Evolutionary conservation across 2,329 filamentous ascomycete genomes (phyloP).

Genomic region (Daldinia eschscholtzii): DNA sequence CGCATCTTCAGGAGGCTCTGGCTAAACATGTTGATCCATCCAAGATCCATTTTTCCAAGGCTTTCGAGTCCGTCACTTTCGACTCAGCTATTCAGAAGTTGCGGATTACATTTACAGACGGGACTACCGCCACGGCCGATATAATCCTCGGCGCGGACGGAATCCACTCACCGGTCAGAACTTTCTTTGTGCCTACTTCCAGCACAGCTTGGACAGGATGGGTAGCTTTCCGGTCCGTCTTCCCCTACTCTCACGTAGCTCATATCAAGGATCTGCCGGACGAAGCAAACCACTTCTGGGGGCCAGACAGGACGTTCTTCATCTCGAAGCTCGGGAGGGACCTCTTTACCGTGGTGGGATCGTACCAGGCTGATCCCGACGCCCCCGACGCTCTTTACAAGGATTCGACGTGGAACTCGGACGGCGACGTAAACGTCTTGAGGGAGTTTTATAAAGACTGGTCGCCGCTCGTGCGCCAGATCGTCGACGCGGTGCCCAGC

Average conservation of each 20-base stretch:
- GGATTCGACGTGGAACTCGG: constrained; percentile 56
- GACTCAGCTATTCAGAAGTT: constrained; percentile 48
- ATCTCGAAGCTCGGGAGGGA: constrained; percentile 57
- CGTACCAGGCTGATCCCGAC: constrained; percentile 55
- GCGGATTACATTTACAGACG: constrained; percentile 63
- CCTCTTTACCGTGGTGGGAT: constrained; percentile 60
- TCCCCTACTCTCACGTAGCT: constrained; percentile 56
- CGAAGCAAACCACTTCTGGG: constrained; percentile 62
- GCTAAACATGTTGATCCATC: constrained; percentile 59
- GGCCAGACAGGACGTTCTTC: constrained; percentile 58
- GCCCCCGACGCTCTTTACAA: constrained; percentile 50
- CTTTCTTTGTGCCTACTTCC: constrained; percentile 59
- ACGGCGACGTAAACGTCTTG: constrained; percentile 55
- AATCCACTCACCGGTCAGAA: constrained; percentile 61
- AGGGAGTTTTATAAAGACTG: constrained; percentile 57
- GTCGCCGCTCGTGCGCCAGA: constrained; percentile 57
- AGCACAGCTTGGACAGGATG: constrained; percentile 59
- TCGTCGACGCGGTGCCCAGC: constrained; percentile 58
- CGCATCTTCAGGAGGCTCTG: constrained; percentile 63
- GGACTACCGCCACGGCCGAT: constrained; percentile 58
- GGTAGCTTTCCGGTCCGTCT: constrained; percentile 60
- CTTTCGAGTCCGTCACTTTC: constrained; percentile 54
- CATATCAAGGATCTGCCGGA: constrained; percentile 56
- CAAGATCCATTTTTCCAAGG: constrained; percentile 60
- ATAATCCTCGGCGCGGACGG: constrained; percentile 67